Base-by-base conservation (phyloP, 352 stramenopile species). In the Porosira glacialis region DNA sequence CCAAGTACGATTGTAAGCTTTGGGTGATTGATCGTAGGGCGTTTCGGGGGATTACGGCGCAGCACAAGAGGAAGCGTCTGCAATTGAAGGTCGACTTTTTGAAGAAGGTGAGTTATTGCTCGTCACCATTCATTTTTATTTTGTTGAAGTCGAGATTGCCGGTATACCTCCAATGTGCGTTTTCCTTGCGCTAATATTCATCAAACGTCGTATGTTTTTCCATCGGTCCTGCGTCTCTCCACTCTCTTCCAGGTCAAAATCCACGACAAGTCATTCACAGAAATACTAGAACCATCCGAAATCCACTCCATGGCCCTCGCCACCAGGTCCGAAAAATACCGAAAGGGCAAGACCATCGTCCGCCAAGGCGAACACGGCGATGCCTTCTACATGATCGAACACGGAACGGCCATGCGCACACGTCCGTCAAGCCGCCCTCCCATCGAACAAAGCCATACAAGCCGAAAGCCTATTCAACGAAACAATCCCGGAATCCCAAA, bases 11-110 rank as follows among this genome's bases (percentile, higher is more conserved):
- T 66, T 95, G 89, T 36, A 96, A 95, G 57, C 83, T 97, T 7
- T 98, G 95, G 94, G 94, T 88, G 59, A 95, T 98, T 83, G 90
- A 94, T 71, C 88, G 88, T 15, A 77, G 28, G 24, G 78, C 78
- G 38, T 87, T 85, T 51, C 35, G 73, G 8, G n/a, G n/a, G n/a
- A n/a, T n/a, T n/a, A n/a, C n/a, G n/a, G n/a, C n/a, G n/a, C n/a
- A n/a, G n/a, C n/a, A 65, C 50, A 33, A 87, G 85, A 27, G 80
- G 72, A 30, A 69, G 65, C n/a, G n/a, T n/a, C n/a, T n/a, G n/a
- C n/a, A n/a, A n/a, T n/a, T n/a, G n/a, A 84, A 87, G 64, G 56
- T 77, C 50, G 55, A 71, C 6, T 87, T 84, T 63, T 26, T 87
- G 28, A 82, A 72, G 39, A 73, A 81, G 39, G 68, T 73, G 53